Percentiles rank a stretch among this genome's conserved stretches.
Conservation (phyloP, 371 early-diverging fungal species). For the Circinella minor region DNA sequence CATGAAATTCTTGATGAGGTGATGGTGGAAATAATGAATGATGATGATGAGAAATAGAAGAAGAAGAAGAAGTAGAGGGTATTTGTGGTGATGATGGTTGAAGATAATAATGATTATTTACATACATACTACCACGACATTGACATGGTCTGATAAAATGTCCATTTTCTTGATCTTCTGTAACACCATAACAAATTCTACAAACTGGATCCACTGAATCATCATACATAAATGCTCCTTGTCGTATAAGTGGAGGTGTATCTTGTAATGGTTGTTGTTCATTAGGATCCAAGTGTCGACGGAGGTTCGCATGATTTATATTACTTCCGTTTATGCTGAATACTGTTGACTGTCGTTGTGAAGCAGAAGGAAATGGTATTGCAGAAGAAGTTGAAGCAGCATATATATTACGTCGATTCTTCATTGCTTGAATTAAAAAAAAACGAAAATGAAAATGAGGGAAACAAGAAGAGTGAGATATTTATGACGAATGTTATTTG, state of each 20-base stretch:
- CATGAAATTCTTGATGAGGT: too few relatives aligned
- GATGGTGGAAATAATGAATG: too few relatives aligned
- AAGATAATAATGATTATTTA: not conserved
- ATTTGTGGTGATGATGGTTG: not conserved
- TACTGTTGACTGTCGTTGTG: conserved; percentile 6
- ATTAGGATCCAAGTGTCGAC: conserved; percentile 6
- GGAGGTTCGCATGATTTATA: conserved; percentile 14
- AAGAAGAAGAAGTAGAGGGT: too few relatives aligned
- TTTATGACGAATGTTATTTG: too few relatives aligned
- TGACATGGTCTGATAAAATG: conserved; percentile 12
- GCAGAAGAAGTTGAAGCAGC: not conserved
- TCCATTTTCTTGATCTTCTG: conserved; percentile 2
- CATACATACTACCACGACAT: conserved; percentile 16
- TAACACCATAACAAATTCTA: conserved; percentile 5
- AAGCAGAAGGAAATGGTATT: not conserved
- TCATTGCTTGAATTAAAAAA: conserved; percentile 4
- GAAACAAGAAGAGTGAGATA: too few relatives aligned
- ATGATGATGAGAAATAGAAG: too few relatives aligned
- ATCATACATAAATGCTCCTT: conserved; percentile 13
- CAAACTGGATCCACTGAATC: not conserved
- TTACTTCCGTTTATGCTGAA: conserved; percentile 9
- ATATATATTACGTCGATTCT: not conserved
- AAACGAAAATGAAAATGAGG: conserved; percentile 1
- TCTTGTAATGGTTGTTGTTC: not conserved
- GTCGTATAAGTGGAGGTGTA: conserved; percentile 13